Conservation (phyloP, 345 rosid species). For the Atalantia buxifolia region DNA sequence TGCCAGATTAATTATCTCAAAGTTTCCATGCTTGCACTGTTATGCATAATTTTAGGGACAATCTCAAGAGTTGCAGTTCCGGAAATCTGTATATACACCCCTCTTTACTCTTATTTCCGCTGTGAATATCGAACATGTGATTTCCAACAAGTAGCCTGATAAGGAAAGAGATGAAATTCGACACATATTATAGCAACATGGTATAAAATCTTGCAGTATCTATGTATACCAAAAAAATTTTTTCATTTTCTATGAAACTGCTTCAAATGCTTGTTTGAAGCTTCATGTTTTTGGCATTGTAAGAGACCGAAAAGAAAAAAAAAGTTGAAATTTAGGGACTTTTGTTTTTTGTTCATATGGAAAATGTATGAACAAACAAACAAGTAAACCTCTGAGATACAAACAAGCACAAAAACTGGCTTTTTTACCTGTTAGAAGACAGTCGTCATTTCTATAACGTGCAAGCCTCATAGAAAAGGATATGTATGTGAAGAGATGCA, state of each 20-base stretch:
- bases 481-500: background rate
- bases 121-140: background rate
- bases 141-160: background rate
- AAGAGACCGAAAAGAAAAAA: too few species aligned
- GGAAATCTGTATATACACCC: background rate
- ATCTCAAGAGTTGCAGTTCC: background rate
- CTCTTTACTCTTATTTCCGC: background rate
- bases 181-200: background rate
- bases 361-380: background rate
- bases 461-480: background rate
- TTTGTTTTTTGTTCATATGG: background rate
- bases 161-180: background rate
- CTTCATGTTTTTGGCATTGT: too few species aligned
- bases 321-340: too few species aligned
- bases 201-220: background rate
- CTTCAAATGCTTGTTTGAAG: background rate
- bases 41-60: background rate
- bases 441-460: background rate
- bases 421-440: too few species aligned
- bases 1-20: background rate
- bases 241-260: background rate
- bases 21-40: background rate
- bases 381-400: background rate
- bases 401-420: background rate
- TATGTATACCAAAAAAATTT: rapidly evolving